These are phyloP conservation scores for Phylloporus rhodoxanthus DNA, from an alignment of 768 basidiomycete species.

Conservation along the genomic window DNA sequence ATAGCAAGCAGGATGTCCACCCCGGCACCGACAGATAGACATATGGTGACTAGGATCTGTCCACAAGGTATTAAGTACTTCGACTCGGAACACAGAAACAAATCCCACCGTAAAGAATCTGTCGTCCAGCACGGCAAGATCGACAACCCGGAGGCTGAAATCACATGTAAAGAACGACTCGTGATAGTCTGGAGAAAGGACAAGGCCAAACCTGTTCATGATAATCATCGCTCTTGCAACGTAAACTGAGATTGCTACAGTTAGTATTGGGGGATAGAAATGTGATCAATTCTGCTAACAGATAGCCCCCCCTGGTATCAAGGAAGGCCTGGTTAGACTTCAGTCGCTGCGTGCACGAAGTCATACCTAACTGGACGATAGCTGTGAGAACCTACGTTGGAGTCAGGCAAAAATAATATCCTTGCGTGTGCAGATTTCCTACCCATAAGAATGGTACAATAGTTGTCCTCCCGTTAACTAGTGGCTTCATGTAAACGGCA, in stretches of 20 bases:
- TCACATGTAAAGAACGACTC: not conserved
- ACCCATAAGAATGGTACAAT: not conserved
- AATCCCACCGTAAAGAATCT: not conserved
- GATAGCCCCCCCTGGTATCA: not conserved
- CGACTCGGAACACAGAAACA: not conserved
- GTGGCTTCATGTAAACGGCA: not conserved
- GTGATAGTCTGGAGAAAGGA: not conserved
- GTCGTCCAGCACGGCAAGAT: not conserved
- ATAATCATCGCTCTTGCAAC: not conserved
- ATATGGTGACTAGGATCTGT: not conserved
- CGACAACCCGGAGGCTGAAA: not conserved
- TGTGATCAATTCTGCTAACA: not conserved
- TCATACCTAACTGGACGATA: conserved; percentile 4
- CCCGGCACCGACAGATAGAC: not conserved
- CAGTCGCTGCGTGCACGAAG: not conserved
- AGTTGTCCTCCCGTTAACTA: not conserved
- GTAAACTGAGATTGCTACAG: not conserved
- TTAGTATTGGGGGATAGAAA: not conserved
- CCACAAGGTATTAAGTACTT: not conserved
- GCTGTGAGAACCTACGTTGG: not conserved
- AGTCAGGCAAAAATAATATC: not conserved
- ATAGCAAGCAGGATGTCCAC: not conserved
- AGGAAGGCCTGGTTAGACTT: not conserved
- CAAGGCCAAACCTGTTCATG: not conserved
- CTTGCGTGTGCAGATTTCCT: not conserved